Base-by-base conservation (phyloP, 2,329 filamentous ascomycete species). In the Alternaria sp. region DNA sequence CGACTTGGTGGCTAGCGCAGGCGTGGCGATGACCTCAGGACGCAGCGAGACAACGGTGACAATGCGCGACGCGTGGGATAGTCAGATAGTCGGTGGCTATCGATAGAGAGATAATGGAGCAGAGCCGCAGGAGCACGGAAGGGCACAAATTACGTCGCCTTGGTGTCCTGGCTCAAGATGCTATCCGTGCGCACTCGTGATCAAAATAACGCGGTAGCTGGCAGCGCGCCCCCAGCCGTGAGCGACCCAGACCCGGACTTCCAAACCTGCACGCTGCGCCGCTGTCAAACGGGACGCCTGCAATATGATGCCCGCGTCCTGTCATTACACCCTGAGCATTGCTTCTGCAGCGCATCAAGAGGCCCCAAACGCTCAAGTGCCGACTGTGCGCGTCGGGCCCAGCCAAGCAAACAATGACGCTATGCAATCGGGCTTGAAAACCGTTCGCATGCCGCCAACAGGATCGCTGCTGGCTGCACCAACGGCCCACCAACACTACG, bases 71-170 rank as follows among this genome's bases (percentile, higher is more conserved):
- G 65, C 65, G 61, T 63, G 53, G 49, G 59, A 45, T 45, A 47
- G 15, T 60, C 59, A 49, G 59, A 45, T 45, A 49, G 23, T 56
- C 59, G 55, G 52, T 65, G 55, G 59, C 65, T 67, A 67, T 67
- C 65, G 65, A 67, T 67, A 67, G 62, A 59, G 46, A 59, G 60
- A 55, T 44, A 50, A 45, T 62, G 57, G 62, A 65, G 63, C 65
- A 67, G 65, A 67, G 65, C 65, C 65, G 65, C 65, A 67, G 62
- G 57, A 63, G 55, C 65, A 62, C 65, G 65, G 62, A 60, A 63
- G 55, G 43, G 46, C 56, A 55, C 65, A 55, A 67, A 65, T 65
- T 65, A 62, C 64, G 64, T 63, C 64, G 61, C 57, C 44, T 43
- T 47, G 57, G 40, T 26, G 15, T 43, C 45, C 43, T 25, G n/a